Evolutionary conservation across 75 land plant species (phyloP).

Genomic region (Sequoiadendron giganteum): DNA sequence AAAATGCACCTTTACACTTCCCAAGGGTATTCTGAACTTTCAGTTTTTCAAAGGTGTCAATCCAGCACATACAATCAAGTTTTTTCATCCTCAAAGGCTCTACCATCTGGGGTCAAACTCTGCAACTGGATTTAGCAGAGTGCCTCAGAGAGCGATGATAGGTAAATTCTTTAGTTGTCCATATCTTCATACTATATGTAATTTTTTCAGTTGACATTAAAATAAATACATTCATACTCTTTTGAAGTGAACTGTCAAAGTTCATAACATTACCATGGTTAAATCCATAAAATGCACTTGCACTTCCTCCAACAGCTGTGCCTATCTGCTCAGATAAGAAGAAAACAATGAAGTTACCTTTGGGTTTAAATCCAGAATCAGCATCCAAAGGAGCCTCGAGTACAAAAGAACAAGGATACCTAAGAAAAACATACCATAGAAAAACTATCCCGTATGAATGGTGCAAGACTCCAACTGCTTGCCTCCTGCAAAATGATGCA

Average conservation of each 20-base stretch:
- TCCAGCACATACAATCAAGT: no score
- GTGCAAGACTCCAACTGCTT: constrained; percentile 67
- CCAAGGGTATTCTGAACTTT: no score
- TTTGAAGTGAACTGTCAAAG: not conserved
- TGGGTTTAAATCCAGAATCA: not conserved
- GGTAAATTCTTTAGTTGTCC: not conserved
- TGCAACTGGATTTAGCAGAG: not conserved
- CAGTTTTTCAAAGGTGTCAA: no score
- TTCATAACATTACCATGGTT: constrained; percentile 44
- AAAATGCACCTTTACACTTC: no score
- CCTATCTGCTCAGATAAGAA: constrained; percentile 48
- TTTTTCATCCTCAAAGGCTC: not conserved
- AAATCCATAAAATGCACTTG: constrained; percentile 77
- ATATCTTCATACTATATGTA: not conserved
- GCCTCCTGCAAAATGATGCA: constrained; percentile 45
- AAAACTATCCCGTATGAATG: constrained; percentile 74
- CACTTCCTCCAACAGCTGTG: constrained; percentile 72
- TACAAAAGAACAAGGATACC: constrained; percentile 8
- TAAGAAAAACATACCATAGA: constrained; percentile 55
- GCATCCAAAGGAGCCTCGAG: not conserved
- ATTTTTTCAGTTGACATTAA: not conserved
- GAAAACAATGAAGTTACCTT: not conserved
- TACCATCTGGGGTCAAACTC: not conserved
- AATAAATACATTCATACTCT: not conserved
- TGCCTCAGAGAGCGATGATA: not conserved